Base-by-base conservation (phyloP, 805 yeast species). In the Hanseniaspora clermontiae region DNA sequence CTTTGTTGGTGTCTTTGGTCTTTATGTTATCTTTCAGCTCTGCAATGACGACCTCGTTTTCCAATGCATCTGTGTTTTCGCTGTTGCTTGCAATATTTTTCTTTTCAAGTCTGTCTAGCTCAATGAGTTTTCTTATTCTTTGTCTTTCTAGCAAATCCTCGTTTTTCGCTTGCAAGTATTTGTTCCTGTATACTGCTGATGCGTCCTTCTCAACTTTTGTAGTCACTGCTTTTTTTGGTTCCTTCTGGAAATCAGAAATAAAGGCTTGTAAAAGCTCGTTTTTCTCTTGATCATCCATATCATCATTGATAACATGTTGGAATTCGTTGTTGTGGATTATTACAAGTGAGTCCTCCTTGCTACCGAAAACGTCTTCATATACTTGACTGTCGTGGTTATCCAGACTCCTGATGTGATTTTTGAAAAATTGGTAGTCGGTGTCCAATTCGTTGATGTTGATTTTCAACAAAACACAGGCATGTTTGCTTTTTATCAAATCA, bases 61-160 rank as follows among this genome's bases (percentile, higher is more conserved):
- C 6, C 15, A 12, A 20, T 43, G 37, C 12, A 24, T 15, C 7
- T 12, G 15, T 14, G 17, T 36, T 36, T 36, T 10, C 19, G 3
- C 24, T n/a, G 15, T 17, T 29, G 5, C 15, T 2, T 34, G 20
- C 4, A 10, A 20, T 10, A 10, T 29, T 31, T 27, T 52, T 36
- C 24, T 58, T 43, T 19, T 59, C 55, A 1, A 39, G 34, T 57
- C 54, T 49, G 43, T 58, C 59, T 6, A 39, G 45, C 38, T 58
- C 46, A 9, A 55, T 40, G 20, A 58, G 27, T 10, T 34, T 46
- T 36, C 32, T 46, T 2, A 58, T 31, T 55, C 60, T 48, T 57
- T 63, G 39, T 61, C 59, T 52, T 61, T 64, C 43, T 63, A 64
- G 45, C 56, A 59, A 15, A 59, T 34, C 12, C 60, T 58, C 32